Percentiles rank a stretch among this genome's conserved stretches.
These are phyloP conservation scores for Phylloporus arenicola DNA, from an alignment of 768 basidiomycete species.

Conservation along the genomic window DNA sequence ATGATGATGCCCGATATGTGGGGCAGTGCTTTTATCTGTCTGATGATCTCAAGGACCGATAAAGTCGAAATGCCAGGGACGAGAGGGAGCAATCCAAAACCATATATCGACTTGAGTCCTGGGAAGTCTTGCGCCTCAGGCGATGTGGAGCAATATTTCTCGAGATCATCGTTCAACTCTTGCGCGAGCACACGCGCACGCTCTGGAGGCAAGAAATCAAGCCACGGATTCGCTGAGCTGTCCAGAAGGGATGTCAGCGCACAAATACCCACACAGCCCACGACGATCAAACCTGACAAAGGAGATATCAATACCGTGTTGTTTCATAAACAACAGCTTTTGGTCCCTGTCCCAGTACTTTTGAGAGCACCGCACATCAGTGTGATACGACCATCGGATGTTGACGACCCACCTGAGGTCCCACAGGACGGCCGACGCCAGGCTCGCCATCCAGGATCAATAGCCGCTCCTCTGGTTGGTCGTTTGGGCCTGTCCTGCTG, in stretches of 20 bases:
- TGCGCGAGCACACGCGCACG: slow-evolving; percentile 61
- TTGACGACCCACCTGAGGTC: slow-evolving; percentile 51
- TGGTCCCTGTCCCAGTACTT: slow-evolving; percentile 74
- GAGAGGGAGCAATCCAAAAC: slow-evolving; percentile 79
- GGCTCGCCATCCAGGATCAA: slow-evolving; percentile 79
- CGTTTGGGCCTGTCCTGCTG: slow-evolving; percentile 37
- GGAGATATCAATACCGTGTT: slow-evolving; percentile 73
- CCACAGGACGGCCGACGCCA: slow-evolving; percentile 73
- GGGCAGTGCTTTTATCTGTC: slow-evolving; percentile 58
- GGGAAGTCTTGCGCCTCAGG: slow-evolving; percentile 35
- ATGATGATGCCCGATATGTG: slow-evolving; percentile 77
- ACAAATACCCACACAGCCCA: slow-evolving; percentile 4
- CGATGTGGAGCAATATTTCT: slow-evolving; percentile 68
- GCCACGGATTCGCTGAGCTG: slow-evolving; percentile 88
- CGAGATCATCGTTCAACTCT: slow-evolving; percentile 74
- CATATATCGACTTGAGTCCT: slow-evolving; percentile 64
- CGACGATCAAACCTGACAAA: slow-evolving; percentile 55
- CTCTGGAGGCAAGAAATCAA: slow-evolving; percentile 73
- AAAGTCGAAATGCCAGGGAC: slow-evolving; percentile 56
- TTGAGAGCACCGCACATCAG: slow-evolving; percentile 8
- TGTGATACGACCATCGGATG: neutral
- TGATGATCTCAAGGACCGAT: slow-evolving; percentile 57
- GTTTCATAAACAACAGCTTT: slow-evolving; percentile 83
- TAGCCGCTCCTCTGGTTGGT: slow-evolving; percentile 57
- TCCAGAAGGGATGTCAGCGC: slow-evolving; percentile 12